Conservation (phyloP, 345 rosid species). For the Litchi chinensis region DNA sequence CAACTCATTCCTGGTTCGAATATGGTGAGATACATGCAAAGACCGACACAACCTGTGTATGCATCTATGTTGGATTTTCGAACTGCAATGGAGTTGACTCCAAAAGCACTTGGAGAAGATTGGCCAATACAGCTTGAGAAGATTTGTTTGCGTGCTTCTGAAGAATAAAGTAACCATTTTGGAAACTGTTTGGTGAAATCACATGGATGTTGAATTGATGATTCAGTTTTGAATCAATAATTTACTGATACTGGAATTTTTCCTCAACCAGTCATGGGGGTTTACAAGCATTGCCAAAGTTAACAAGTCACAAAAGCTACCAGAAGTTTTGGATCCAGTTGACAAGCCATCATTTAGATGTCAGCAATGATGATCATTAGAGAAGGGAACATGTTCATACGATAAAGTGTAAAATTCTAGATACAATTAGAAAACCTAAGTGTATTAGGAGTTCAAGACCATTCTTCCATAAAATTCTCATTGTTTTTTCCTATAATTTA, state of each 20-base stretch:
- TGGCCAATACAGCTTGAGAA: slow-evolving; percentile 77
- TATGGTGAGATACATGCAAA: slow-evolving; percentile 27
- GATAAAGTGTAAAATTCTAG: slow-evolving; percentile 27
- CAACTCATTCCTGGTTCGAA: slow-evolving; percentile 20
- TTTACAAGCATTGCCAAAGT: slow-evolving; percentile 11
- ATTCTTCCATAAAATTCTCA: slow-evolving; percentile 26
- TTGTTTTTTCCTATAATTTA: slow-evolving; percentile 13
- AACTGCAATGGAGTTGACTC: slow-evolving; percentile 63
- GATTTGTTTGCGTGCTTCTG: slow-evolving; percentile 47
- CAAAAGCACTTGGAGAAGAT: slow-evolving; percentile 67
- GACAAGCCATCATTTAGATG: slow-evolving; percentile 20
- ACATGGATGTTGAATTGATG: slow-evolving; percentile 13
- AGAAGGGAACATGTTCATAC: slow-evolving; percentile 25
- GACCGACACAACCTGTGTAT: slow-evolving; percentile 29
- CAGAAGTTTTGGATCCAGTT: slow-evolving; percentile 21
- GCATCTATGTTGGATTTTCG: slow-evolving; percentile 62
- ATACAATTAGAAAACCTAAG: slow-evolving; percentile 19
- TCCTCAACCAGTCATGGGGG: slow-evolving; percentile 12
- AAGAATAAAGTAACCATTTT: slow-evolving; percentile 35
- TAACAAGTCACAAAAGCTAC: slow-evolving; percentile 27
- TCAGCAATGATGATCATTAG: slow-evolving; percentile 13
- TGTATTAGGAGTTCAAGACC: slow-evolving; percentile 20
- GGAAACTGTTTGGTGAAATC: slow-evolving; percentile 18
- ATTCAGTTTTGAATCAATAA: slow-evolving; percentile 17
- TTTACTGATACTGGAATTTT: slow-evolving; percentile 32